Base-by-base conservation (phyloP, 2,329 filamentous ascomycete genomes). In the Alternaria sp. region DNA sequence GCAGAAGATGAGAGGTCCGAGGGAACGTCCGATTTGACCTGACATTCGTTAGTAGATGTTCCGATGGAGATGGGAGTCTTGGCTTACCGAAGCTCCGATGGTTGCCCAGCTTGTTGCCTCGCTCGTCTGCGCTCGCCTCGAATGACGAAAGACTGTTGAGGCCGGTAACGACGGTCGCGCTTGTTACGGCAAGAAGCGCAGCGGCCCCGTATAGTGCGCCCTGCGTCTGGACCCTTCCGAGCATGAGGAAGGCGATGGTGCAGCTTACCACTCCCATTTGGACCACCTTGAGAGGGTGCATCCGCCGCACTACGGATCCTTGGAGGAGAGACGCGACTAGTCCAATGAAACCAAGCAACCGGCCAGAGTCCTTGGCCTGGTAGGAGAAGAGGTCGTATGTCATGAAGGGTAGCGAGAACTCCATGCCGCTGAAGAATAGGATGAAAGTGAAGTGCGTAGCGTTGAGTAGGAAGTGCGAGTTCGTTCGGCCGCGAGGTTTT, bases 371-470 rank as follows among this genome's bases (percentile, higher is more conserved):
- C 46, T 89, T 87, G 1, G 93, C 91, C 11, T 86, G 88, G 77
- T 96, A 96, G 9, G 87, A 87, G 79, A 98, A 98, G 47, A 99
- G 87, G 57, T 97, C 95, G 74, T 96, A 97, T 0, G 95, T 98
- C 89, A 99, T 94, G 79, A 99, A 99, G 0, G 96, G 94, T 4
- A 99, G 87, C 1, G 93, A 97, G 80, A 97, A 98, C 78, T 99
- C 96, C 91, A 99, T 95, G 64, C 96, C 96, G 3, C 93, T 97
- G 82, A 99, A 99, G 81, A 97, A 97, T 12, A 99, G 89, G 63
- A 99, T 89, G 80, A 99, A 99, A 50, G 90, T 83, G 75, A 98
- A 91, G 80, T 99, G 96, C 0, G 93, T 90, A 2, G 90, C 82
- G 77, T 97, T 97, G 50, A 99, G 88, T 12, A 97, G 79, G 28